These are phyloP conservation scores for Sarcodon sp. DNA, from an alignment of 768 basidiomycete genomes.

Conservation along the genomic window DNA sequence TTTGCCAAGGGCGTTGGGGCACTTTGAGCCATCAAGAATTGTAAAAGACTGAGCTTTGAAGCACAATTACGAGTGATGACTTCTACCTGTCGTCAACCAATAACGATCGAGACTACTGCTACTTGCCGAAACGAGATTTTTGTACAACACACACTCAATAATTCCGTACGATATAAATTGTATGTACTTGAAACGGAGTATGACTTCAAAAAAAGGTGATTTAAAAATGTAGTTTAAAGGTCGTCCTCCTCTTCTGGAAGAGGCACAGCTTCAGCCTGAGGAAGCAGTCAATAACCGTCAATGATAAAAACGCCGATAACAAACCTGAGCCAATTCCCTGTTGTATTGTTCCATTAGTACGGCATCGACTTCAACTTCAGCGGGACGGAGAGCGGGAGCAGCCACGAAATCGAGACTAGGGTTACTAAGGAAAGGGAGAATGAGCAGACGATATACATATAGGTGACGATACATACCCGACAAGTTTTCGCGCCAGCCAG, in stretches of 20 bases:
- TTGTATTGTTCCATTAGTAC: slow-evolving; percentile 71
- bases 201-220: too few relatives aligned
- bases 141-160: too few relatives aligned
- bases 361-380: slow-evolving; percentile 79
- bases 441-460: neutral
- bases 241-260: slow-evolving; percentile 98
- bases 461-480: slow-evolving; percentile 53
- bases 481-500: slow-evolving; percentile 96
- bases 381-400: slow-evolving; percentile 89
- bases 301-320: slow-evolving; percentile 7
- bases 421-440: slow-evolving; percentile 38
- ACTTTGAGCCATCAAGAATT: too few relatives aligned
- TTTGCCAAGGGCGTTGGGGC: too few relatives aligned
- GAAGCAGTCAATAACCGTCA: neutral
- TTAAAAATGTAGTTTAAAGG: too few relatives aligned
- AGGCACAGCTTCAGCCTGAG: slow-evolving; percentile 73
- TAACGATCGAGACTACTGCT: too few relatives aligned
- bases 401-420: slow-evolving; percentile 87
- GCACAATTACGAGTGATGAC: too few relatives aligned
- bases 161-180: too few relatives aligned
- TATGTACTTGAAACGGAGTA: too few relatives aligned
- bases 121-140: too few relatives aligned
- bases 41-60: too few relatives aligned
- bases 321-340: slow-evolving; percentile 57
- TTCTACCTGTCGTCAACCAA: too few relatives aligned